These are phyloP conservation scores for Amanita thiersii DNA, from an alignment of 768 basidiomycete genomes.

Conservation along the genomic window DNA sequence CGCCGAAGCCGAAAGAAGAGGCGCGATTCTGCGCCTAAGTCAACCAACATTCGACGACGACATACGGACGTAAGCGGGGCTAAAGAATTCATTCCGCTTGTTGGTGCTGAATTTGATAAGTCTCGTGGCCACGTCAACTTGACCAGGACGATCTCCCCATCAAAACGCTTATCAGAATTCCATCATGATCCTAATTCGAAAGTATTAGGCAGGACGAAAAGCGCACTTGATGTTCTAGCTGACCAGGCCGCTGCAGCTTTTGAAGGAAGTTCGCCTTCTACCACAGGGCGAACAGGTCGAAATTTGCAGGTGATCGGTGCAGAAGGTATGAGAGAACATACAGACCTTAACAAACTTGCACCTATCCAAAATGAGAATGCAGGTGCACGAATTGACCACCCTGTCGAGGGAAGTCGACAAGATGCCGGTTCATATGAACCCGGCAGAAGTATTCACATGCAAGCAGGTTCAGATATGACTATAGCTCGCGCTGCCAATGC, in stretches of 20 bases:
- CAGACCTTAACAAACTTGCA: no score
- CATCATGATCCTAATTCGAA: constrained; percentile 19
- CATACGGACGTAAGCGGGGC: background rate
- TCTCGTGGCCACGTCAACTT: no score
- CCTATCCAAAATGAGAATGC: no score
- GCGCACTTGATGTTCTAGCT: constrained; percentile 66
- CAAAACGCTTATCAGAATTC: constrained; percentile 11
- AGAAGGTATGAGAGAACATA: no score
- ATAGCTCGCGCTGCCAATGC: no score
- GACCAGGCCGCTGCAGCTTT: constrained; percentile 58
- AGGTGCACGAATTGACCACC: no score
- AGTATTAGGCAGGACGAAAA: constrained; percentile 13
- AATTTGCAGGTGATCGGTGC: no score
- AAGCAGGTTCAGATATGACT: no score
- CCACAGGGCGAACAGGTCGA: constrained; percentile 2
- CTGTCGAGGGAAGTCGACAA: no score
- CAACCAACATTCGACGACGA: background rate
- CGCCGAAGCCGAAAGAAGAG: constrained; percentile 1
- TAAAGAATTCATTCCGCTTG: background rate
- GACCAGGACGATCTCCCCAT: constrained; percentile 3
- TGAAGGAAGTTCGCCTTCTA: constrained; percentile 24
- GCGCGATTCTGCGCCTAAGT: background rate
- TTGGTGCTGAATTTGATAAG: no score
- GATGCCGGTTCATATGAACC: no score
- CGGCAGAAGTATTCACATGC: no score